Percentiles rank a stretch among this genome's conserved stretches.
phyloP scores from a whole-genome alignment of 306 rosid species.

The Quillaja saponaria region DNA sequence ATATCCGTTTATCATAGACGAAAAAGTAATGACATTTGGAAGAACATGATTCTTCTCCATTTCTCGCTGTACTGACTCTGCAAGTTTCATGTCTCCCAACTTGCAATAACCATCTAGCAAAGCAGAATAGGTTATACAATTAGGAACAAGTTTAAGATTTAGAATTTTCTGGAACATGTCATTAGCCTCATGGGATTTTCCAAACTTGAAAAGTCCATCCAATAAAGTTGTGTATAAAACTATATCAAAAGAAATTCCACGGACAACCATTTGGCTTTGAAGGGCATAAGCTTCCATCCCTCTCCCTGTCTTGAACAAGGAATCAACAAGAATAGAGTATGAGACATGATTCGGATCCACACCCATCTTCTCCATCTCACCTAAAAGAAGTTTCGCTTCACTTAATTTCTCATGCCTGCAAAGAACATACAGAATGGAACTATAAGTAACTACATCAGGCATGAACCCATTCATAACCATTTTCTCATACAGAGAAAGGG shows the following conservation, averaged over 20 bases:
- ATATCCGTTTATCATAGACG: constrained; percentile 76
- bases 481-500: constrained; percentile 64
- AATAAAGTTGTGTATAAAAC: constrained; percentile 64
- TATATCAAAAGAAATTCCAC: constrained; percentile 70
- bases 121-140: constrained; percentile 67
- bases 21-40: constrained; percentile 70
- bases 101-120: constrained; percentile 71
- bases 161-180: constrained; percentile 49
- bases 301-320: constrained; percentile 64
- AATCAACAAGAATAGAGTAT: constrained; percentile 59
- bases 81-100: constrained; percentile 64
- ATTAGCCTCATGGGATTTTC: constrained; percentile 61
- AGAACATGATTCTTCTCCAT: constrained; percentile 59
- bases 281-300: constrained; percentile 58
- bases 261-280: constrained; percentile 73
- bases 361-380: constrained; percentile 77
- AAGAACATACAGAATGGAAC: constrained; percentile 67
- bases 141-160: constrained; percentile 62
- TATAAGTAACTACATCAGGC: constrained; percentile 75
- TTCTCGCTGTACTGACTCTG: constrained; percentile 51
- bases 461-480: constrained; percentile 65
- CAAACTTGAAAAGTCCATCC: constrained; percentile 78
- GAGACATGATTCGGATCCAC: constrained; percentile 71
- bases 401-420: constrained; percentile 69
- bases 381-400: constrained; percentile 62